phyloP scores from a whole-genome alignment of 352 stramenopile genomes.

The Saprolegnia parasitica region DNA sequence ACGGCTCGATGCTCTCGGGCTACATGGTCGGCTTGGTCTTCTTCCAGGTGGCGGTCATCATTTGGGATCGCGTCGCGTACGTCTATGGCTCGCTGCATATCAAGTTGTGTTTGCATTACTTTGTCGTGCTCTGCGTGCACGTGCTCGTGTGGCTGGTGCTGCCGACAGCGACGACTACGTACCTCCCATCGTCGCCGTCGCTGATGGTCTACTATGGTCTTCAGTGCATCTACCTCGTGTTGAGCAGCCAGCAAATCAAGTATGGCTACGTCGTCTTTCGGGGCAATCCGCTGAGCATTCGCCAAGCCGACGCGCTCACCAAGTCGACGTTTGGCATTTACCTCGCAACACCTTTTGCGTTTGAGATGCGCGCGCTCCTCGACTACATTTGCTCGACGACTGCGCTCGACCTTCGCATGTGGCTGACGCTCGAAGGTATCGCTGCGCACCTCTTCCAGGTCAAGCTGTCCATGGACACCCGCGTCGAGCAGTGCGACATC shows the following conservation, averaged over 20 bases:
- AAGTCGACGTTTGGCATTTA: constrained; percentile 70
- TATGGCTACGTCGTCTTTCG: constrained; percentile 81
- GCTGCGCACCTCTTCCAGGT: constrained; percentile 72
- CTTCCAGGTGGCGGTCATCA: constrained; percentile 72
- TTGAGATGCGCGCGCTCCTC: constrained; percentile 80
- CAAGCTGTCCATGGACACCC: constrained; percentile 73
- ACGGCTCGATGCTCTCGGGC: constrained; percentile 66
- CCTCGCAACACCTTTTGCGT: constrained; percentile 79
- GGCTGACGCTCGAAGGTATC: constrained; percentile 79
- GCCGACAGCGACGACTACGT: constrained; percentile 64
- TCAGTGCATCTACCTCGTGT: constrained; percentile 73
- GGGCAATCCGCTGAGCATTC: constrained; percentile 72
- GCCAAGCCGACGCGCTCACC: constrained; percentile 45
- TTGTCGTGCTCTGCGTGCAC: constrained; percentile 63
- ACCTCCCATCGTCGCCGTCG: constrained; percentile 66
- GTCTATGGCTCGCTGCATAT: constrained; percentile 63
- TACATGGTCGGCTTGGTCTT: constrained; percentile 81
- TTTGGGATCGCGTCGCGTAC: constrained; percentile 83
- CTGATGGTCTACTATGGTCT: constrained; percentile 78
- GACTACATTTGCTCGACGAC: constrained; percentile 86
- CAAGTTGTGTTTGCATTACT: constrained; percentile 77
- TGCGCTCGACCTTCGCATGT: constrained; percentile 72
- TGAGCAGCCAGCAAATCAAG: constrained; percentile 73
- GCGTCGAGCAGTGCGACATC: constrained; percentile 56
- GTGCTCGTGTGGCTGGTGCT: constrained; percentile 73